Conservation (phyloP, 345 rosid species). For the Microthlaspi erraticum region DNA sequence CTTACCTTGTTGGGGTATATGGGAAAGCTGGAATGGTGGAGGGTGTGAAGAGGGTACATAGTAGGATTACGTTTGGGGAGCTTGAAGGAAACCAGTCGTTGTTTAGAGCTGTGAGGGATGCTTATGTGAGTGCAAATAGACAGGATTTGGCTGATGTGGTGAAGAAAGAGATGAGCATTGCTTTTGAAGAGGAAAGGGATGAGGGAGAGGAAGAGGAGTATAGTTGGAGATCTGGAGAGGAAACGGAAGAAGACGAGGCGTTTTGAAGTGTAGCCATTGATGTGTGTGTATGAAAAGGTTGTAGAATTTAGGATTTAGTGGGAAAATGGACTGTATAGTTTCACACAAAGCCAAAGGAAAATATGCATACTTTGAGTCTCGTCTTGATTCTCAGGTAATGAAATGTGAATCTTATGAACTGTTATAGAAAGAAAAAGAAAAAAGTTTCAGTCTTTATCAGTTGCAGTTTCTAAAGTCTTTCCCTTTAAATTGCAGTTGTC, state of each 20-base stretch:
- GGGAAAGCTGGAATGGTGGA: conserved; percentile 87
- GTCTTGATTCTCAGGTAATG: conserved; percentile 14
- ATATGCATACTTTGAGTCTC: conserved; percentile 29
- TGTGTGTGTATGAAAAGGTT: conserved; percentile 31
- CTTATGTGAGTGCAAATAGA: conserved; percentile 63
- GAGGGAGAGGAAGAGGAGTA: conserved; percentile 45
- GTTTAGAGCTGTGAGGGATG: conserved; percentile 68
- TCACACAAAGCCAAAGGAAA: conserved; percentile 16
- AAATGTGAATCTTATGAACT: conserved; percentile 27
- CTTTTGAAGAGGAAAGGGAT: conserved; percentile 50
- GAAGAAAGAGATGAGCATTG: conserved; percentile 66
- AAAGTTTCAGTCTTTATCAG: no score
- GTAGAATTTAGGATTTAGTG: conserved; percentile 33
- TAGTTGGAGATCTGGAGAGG: conserved; percentile 34
- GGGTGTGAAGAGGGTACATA: conserved; percentile 77
- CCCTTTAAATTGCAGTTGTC: no score
- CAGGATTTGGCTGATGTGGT: conserved; percentile 70
- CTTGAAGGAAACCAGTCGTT: conserved; percentile 61
- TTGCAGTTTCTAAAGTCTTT: no score
- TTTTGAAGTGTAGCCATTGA: conserved; percentile 31
- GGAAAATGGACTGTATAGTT: conserved; percentile 29
- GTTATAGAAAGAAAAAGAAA: conserved; percentile 5
- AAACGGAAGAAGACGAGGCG: conserved; percentile 34
- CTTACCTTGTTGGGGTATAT: conserved; percentile 68
- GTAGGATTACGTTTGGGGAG: conserved; percentile 60